Base-by-base conservation (phyloP, 2,329 filamentous ascomycete species). In the Colletotrichum higginsianum region DNA sequence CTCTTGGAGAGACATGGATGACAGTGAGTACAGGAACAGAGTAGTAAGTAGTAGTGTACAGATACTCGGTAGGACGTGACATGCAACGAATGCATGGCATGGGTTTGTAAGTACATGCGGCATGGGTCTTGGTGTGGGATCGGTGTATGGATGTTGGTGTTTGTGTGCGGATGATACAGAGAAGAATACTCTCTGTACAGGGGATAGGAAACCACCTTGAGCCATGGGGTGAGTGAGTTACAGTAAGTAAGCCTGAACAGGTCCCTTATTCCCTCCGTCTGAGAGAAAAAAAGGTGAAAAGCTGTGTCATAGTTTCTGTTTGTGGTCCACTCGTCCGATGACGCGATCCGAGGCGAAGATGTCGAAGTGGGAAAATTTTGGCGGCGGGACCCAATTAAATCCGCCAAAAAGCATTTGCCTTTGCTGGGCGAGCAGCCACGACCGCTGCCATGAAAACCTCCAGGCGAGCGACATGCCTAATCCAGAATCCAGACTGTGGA, bases 301-400 rank as follows among this genome's bases (percentile, higher is more conserved):
- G 64, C 65, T 72, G 69, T 72, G 69, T 72, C 69, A 72, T 72
- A 69, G 69, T 72, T 68, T 72, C 69, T 72, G 46, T 64, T 64
- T 72, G 53, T 63, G 69, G 69, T 60, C 65, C 69, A 72, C 69
- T 57, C 13, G 35, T n/a, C 69, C 65, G 69, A 72, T 72, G 69
- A 72, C 69, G 69, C 69, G 58, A 72, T 72, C 65, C 26, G 46
- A 72, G 65, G 69, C 44, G 57, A 64, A 68, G 65, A 72, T 72
- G 69, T 72, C 69, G 69, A 68, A 67, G 65, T 40, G 69, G 69
- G 60, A 72, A 72, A 72, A 72, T 50, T 72, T 68, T 55, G 53
- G 60, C 23, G 11, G 16, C 8, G 15, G 53, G 64, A 40, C 58
- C 65, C 69, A 55, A 23, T 60, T 62, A 23, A 53, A 64, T 57